Percentiles rank a stretch among this genome's conserved stretches.
Conservation (phyloP, 2,329 filamentous ascomycete species). For the Sphaerostilbella broomeana region DNA sequence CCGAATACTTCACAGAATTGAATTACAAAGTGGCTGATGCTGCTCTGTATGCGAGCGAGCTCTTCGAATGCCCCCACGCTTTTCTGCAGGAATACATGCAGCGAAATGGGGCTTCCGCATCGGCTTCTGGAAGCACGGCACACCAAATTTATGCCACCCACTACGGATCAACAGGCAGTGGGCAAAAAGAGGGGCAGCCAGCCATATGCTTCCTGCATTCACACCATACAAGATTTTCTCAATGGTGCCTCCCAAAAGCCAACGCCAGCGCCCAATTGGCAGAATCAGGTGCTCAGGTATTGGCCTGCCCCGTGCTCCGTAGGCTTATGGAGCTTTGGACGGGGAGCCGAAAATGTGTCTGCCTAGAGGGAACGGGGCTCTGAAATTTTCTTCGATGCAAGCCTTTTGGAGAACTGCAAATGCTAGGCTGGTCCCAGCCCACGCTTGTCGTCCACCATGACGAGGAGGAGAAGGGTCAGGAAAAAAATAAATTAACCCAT, state of each 20-base stretch:
- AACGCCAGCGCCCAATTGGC: too few species aligned
- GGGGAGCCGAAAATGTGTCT: constrained; percentile 11
- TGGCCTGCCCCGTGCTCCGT: constrained; percentile 1
- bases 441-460: too few species aligned
- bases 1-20: constrained; percentile 11
- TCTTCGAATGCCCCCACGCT: constrained; percentile 5
- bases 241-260: too few species aligned
- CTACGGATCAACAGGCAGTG: constrained; percentile 1
- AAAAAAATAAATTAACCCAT: too few species aligned
- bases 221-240: neutral
- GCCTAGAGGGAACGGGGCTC: constrained; percentile 11
- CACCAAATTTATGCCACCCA: constrained; percentile 9
- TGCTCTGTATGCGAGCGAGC: neutral
- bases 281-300: constrained; percentile 1
- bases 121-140: constrained; percentile 15
- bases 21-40: constrained; percentile 11
- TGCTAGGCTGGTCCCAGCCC: too few species aligned
- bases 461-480: too few species aligned
- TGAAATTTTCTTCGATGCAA: constrained; percentile 6
- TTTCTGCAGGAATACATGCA: constrained; percentile 1
- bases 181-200: neutral
- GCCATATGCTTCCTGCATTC: too few species aligned
- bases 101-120: constrained; percentile 10
- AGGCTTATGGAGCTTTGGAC: constrained; percentile 10
- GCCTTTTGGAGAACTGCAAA: constrained; percentile 11